Evolutionary conservation across 768 basidiomycete species (phyloP), one percentile per base, ranked within the genome.

Genomic region (Agaricus blazei): DNA sequence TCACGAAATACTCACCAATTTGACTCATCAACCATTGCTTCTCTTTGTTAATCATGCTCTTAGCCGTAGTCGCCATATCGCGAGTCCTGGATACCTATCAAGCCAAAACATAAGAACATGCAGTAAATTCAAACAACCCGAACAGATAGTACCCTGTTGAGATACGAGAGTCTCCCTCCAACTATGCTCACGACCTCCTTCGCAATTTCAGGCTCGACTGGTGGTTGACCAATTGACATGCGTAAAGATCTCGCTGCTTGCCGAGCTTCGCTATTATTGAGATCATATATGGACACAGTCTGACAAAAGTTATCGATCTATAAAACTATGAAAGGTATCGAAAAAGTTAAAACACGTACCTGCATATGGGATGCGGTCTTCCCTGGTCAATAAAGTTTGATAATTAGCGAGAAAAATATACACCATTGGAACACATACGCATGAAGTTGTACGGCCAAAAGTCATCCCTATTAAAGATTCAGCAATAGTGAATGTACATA

Each of bases 11-110:
- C 67, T 14, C 14, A 74, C 87, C 89, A 40, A 90, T 85, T 66
- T 87, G 85, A 63, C 83, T 86, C n/a, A 84, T 72, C 34, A 91
- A 71, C 87, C 88, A 92, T 26, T 76, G 83, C 63, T 88, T 88
- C 69, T 93, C 91, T 11, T 80, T 76, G n/a, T 73, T 62, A 3
- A 89, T 72, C 63, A 90, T 69, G 51, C 83, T 74, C 53, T 75
- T 68, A n/a, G 90, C 87, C 69, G 81, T 77, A 43, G 71, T 68
- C 2, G 85, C 54, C 74, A 87, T 81, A 64, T 92, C 78, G 19
- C 40, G 19, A 4, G 40, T 14, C 40, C 40, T 41, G 40, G 40
- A 41, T 14, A 41, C 19, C 40, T 41, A 41, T 41, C n/a, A 14
- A 41, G 19, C 34, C 34, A 41, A 3, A 2, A 41, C 19, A 41